Evolutionary conservation across 495 filamentous ascomycete genomes (phyloP), one percentile per base, ranked within the genome.

Genomic region (Penicillium silybi): DNA sequence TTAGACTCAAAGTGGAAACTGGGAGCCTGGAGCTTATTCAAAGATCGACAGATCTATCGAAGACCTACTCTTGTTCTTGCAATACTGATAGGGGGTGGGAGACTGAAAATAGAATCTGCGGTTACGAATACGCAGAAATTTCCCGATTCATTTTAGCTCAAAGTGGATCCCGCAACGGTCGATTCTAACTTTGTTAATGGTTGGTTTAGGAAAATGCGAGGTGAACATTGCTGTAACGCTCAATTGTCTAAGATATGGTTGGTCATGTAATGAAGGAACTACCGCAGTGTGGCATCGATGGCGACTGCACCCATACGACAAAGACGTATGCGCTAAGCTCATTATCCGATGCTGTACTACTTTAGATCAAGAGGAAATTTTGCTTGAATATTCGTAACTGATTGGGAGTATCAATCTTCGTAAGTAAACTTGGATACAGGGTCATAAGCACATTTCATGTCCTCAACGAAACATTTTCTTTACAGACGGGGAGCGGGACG

Each of bases 401-500:
- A 32, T 32, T 32, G 29, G 29, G 10, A 13, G 13, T 32, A 10
- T 39, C 37, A 39, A 39, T 39, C 16, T 39, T 39, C 37, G 7
- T 39, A 39, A 39, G n/a, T 32, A 18, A 41, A 41, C 16, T 50
- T 35, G 27, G 27, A 50, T 50, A 43, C 11, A 34, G 29, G 29
- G 29, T 35, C 26, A 32, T 48, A 40, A 48, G 35, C 46, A 48
- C 40, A 23, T 26, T 27, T 11, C n/a, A 48, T 16, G 26, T 48
- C 25, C 26, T 17, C 15, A 44, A 27, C 40, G 18, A 13, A 15
- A 44, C 38, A 22, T 10, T 44, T 48, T 26, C 13, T 60, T 65
- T 49, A 66, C 38, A 66, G 61, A 41, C 61, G 63, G 11, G 29
- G 29, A 50, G 58, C 50, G 38, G 57, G 57, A 29, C 63, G 63